Conservation (phyloP, 768 basidiomycete genomes). For the Macrolepiota fuliginosa region DNA sequence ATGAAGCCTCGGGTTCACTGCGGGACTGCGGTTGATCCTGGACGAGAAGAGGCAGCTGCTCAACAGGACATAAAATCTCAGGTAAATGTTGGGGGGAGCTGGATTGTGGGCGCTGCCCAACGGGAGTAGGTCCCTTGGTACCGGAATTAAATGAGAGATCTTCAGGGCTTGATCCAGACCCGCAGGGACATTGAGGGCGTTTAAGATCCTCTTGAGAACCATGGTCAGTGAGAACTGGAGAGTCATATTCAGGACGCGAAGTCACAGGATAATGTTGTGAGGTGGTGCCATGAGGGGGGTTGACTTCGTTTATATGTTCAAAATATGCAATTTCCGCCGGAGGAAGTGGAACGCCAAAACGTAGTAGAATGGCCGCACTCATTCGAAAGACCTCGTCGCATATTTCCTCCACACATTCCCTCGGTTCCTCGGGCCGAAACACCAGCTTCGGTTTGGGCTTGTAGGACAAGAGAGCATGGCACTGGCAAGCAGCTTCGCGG, state of each 20-base stretch:
- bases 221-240: not conserved
- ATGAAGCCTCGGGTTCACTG: not conserved
- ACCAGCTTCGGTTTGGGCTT: not conserved
- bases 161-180: not conserved
- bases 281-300: not conserved
- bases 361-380: not conserved
- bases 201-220: not conserved
- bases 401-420: not conserved
- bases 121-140: not conserved
- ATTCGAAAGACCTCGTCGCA: constrained; percentile 1
- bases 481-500: not conserved
- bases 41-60: not conserved
- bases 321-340: not conserved
- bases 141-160: not conserved
- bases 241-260: not conserved
- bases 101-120: not conserved
- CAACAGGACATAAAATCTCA: not conserved
- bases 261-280: not conserved
- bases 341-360: not conserved
- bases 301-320: not conserved
- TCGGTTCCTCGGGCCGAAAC: not conserved
- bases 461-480: not conserved
- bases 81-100: not conserved
- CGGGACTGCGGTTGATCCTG: not conserved
- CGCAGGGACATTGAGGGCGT: not conserved